A percentile compares a stretch with the other conserved stretches of the same genome.
phyloP scores from a whole-genome alignment of 2,329 filamentous ascomycete genomes.

The Aureobasidium sp. region DNA sequence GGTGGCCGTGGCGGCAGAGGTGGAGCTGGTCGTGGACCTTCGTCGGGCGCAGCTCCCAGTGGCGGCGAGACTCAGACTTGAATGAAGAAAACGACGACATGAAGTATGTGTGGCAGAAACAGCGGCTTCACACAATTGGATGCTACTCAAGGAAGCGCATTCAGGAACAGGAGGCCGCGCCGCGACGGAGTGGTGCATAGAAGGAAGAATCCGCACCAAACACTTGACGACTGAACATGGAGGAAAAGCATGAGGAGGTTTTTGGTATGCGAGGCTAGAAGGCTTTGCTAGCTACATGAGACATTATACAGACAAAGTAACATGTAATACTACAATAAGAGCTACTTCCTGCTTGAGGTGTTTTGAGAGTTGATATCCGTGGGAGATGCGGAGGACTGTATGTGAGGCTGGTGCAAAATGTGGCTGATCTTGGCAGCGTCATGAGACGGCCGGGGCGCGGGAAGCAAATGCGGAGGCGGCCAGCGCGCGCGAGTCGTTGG shows the following conservation, averaged over 20 bases:
- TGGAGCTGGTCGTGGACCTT: conserved; percentile 19
- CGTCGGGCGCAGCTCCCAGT: conserved; percentile 16
- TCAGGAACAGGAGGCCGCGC: conserved; percentile 3
- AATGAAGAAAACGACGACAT: conserved; percentile 11
- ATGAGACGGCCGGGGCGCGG: neutral
- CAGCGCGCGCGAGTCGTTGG: conserved; percentile 1
- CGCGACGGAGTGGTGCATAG: conserved; percentile 9
- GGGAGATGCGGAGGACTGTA: neutral
- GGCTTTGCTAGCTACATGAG: conserved; percentile 15
- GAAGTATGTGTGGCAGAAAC: neutral
- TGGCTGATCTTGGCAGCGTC: conserved; percentile 19
- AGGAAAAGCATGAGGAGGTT: conserved; percentile 14
- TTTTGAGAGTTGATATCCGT: neutral
- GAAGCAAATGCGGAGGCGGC: conserved; percentile 16
- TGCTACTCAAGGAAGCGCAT: conserved; percentile 12
- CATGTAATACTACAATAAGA: conserved; percentile 15
- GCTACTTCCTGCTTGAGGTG: neutral
- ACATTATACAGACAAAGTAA: conserved; percentile 18
- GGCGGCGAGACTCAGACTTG: conserved; percentile 19
- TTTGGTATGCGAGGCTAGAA: conserved; percentile 13
- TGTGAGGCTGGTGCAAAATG: conserved; percentile 6
- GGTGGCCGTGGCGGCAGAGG: conserved; percentile 33
- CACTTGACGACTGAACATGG: conserved; percentile 13
- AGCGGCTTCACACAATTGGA: neutral
- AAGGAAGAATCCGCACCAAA: neutral